Evolutionary conservation across 176 grass and related monocot genomes (phyloP).

Genomic region (Oryza nivara): DNA sequence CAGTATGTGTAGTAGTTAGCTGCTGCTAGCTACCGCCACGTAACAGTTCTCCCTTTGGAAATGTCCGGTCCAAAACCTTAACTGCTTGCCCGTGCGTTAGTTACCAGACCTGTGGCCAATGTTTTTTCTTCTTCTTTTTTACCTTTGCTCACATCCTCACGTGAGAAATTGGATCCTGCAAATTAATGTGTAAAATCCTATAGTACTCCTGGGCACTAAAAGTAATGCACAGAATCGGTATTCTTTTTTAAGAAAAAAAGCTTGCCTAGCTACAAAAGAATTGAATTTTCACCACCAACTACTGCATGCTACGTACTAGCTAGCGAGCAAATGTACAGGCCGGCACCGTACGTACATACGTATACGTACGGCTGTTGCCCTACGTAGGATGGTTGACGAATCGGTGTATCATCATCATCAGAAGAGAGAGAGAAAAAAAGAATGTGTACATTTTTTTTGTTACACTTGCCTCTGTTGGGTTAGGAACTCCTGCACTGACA

Average conservation of each 20-base stretch:
- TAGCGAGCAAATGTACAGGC: not conserved
- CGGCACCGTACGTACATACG: not conserved
- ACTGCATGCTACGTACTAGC: not conserved
- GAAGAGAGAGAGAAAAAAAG: not conserved
- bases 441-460: not conserved
- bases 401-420: not conserved
- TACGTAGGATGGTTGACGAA: not conserved
- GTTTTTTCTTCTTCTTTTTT: not conserved
- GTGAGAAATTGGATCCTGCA: no score
- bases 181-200: not conserved
- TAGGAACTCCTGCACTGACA: conserved; percentile 64
- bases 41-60: conserved; percentile 20
- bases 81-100: conserved; percentile 20
- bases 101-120: not conserved
- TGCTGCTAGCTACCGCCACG: not conserved
- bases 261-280: conserved; percentile 24
- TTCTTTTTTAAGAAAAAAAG: not conserved
- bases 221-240: not conserved
- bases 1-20: not conserved
- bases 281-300: not conserved
- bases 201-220: conserved; percentile 5
- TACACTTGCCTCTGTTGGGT: conserved; percentile 29
- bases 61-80: conserved; percentile 30
- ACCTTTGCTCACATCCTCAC: no score
- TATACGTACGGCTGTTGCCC: not conserved